Evolutionary conservation across 768 basidiomycete species (phyloP), one percentile per base, ranked within the genome.

Genomic region (Sporobolomyces pararoseus): DNA sequence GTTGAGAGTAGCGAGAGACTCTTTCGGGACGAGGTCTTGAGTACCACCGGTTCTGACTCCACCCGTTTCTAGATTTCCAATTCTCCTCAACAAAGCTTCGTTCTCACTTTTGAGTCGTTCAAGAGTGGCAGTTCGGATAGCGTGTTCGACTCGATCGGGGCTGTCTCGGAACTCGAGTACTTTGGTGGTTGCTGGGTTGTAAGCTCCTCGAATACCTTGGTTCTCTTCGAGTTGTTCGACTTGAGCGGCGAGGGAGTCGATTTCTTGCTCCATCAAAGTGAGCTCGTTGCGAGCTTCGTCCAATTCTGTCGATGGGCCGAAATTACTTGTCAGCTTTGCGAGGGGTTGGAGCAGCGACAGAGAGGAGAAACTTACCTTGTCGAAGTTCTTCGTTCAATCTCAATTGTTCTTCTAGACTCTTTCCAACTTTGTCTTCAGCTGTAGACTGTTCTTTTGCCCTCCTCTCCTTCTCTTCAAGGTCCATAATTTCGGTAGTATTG

Each of bases 41-140:
- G 65, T 52, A 19, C 68, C 63, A 31, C 71, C 52, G 29, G 44
- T n/a, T 34, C 67, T 35, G n/a, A 51, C 29, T 21, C 34, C 57
- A 29, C 54, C 52, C 34, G 37, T 57, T 39, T 72, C 75, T 25
- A 78, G 70, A 34, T 62, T 76, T 23, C 46, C 58, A 3, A 95
- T 76, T 51, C 88, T 81, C 54, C 83, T 84, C 70, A 95, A 79
- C 25, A 97, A 80, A 2, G 89, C 91, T 52, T 86, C 85, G 76
- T 97, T 99, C 82, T 99, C 95, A 50, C 80, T 81, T 79, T 84
- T 86, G 39, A 97, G 81, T 27, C 87, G 81, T 44, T 92, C 87
- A 81, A 97, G 83, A 25, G 84, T 86, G 27, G 84, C 87, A 71
- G 87, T 84, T 55, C 92, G 83, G 34, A 90, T 80, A 52, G 90